phyloP scores from a whole-genome alignment of 1,284 basidiomycete species.

The Malassezia furfur region DNA sequence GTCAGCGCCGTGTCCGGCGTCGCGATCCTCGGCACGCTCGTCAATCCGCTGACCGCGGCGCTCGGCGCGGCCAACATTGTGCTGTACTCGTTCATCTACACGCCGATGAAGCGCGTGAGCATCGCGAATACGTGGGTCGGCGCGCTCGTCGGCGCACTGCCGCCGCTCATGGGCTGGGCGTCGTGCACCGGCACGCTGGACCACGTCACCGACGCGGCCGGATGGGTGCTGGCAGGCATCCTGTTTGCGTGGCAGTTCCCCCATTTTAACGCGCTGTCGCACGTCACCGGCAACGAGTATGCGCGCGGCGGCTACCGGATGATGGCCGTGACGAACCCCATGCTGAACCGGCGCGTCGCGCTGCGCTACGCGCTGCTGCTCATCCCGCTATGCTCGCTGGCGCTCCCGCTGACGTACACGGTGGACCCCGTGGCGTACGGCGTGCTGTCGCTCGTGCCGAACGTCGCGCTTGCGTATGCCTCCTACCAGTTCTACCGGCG shows the following conservation, averaged over 20 bases:
- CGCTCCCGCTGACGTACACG: conserved; percentile 33
- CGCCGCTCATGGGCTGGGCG: conserved; percentile 96
- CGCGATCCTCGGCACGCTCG: conserved; percentile 67
- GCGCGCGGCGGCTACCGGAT: conserved; percentile 88
- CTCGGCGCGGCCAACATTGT: conserved; percentile 76
- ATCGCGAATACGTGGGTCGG: conserved; percentile 94
- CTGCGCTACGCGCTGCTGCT: conserved; percentile 73
- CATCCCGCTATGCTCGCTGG: conserved; percentile 72
- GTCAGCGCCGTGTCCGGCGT: conserved; percentile 69
- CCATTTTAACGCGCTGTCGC: conserved; percentile 89
- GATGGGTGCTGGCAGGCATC: conserved; percentile 36
- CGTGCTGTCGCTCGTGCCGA: conserved; percentile 66
- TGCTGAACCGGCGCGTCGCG: conserved; percentile 73
- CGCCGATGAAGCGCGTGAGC: conserved; percentile 80
- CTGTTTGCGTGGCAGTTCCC: conserved; percentile 98
- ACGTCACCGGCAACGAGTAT: conserved; percentile 77
- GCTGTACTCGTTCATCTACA: conserved; percentile 86
- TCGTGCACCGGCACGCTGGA: conserved; percentile 75
- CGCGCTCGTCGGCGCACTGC: conserved; percentile 79
- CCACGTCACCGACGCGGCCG: conserved; percentile 52
- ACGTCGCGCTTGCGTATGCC: conserved; percentile 61
- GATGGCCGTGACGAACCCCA: conserved; percentile 72
- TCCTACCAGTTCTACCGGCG: conserved; percentile 68
- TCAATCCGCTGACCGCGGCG: conserved; percentile 75
- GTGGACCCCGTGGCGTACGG: conserved; percentile 59